Base-by-base conservation (phyloP, 225 moss, liverwort and hornwort genomes). In the Ulota crispa region DNA sequence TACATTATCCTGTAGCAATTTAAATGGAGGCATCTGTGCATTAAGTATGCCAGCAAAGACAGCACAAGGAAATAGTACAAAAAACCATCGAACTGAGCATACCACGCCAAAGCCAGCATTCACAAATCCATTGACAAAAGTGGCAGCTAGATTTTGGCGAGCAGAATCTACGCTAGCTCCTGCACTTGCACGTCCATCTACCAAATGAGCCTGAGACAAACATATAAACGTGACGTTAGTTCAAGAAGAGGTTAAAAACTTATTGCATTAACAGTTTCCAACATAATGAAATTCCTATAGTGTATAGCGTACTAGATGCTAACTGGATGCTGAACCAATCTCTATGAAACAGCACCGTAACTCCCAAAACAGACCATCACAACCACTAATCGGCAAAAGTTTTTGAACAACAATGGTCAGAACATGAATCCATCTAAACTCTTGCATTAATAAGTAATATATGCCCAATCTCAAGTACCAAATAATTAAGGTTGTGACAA, bases 21-120 rank as follows among this genome's bases (percentile, higher is more conserved):
- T 4, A 30, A 15, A 79, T 34, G 32, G 12, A 82, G 64, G 34
- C 21, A 43, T 34, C 55, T 64, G 30, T 24, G 76, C 70, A 80
- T 62, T 15, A 83, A 68, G 52, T 31, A 68, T 42, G 16, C n/a
- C 47, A 76, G 72, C 28, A 76, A 41, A 42, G 10, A 55, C 23
- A 85, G 42, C 19, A 74, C 64, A 4, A 82, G 47, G 36, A 74
- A 78, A 53, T 57, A 30, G 50, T 59, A 21, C 13, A 50, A 41
- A 54, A 21, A 79, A 76, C 50, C 52, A 76, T 57, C 34, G 20
- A 86, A 32, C 54, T 60, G 64, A 64, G 50, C 90, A 80, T 93
- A 97, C 97, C 89, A 91, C 91, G 64, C 96, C 99, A 81, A 94
- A 99, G 27, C 99, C 99, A 77, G 99, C 96, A 86, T 99, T 99